Base-by-base conservation (phyloP, 768 basidiomycete species). In the Solioccasus polychromus region DNA sequence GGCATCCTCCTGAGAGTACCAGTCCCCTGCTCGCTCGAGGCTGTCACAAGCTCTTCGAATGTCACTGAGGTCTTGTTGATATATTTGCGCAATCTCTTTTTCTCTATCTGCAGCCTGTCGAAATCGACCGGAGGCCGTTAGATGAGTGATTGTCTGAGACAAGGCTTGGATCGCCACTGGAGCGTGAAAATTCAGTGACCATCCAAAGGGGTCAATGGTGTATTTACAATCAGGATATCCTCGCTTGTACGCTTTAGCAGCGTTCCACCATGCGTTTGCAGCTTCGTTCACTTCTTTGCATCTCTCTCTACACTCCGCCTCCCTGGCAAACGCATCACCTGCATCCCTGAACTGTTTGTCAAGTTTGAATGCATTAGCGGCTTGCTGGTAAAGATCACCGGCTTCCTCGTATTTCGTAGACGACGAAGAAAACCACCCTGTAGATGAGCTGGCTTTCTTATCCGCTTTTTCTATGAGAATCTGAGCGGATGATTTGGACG, bases 231-330 rank as follows among this genome's bases (percentile, higher is more conserved):
- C 87, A 25, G 77, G 93, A 64, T 77, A 82, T 20, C 83, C 86
- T 68, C 88, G 78, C 74, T 97, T 99, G 75, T 89, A 99, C 10
- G 88, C 83, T 71, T 98, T 98, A 26, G 91, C 85, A 11, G 96
- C 94, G 63, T 95, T 96, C 90, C 95, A 97, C 86, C 88, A 98
- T 8, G 94, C 94, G 62, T 94, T 95, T 18, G 93, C 88, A n/a
- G 95, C 94, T 55, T 98, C 96, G 54, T 92, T 92, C 37, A 64
- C 68, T 68, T 98, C 95, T 37, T 88, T 85, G 58, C 82, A 85
- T 49, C 84, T 82, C 68, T 94, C 85, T 56, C 93, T 79, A 66
- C 93, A 96, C 58, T 97, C 93, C 1, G 95, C 96, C 62, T 98
- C 96, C 53, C 87, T 80, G 32, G 92, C 80, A 62, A 94, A 95